Conservation (phyloP, 1,284 basidiomycete species). For the Pyrrhoderma lamaoense region DNA sequence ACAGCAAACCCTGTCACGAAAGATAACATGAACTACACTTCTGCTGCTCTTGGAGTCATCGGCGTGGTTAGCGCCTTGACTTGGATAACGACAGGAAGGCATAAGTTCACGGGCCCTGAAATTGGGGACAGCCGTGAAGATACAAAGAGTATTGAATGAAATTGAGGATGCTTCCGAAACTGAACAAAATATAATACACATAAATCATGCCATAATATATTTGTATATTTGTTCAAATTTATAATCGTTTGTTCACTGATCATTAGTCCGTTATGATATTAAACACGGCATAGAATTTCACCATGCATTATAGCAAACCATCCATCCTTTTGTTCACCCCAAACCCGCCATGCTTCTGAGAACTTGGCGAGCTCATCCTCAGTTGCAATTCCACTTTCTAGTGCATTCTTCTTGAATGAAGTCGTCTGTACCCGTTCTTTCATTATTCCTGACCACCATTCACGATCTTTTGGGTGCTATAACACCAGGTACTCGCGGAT, state of each 20-base stretch:
- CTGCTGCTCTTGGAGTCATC: constrained; percentile 16
- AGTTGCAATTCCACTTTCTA: constrained; percentile 26
- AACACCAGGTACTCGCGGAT: constrained; percentile 30
- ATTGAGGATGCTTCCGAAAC: too few species aligned
- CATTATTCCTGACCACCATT: constrained; percentile 31
- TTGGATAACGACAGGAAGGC: constrained; percentile 14
- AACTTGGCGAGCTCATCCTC: constrained; percentile 24
- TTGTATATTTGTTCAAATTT: too few species aligned
- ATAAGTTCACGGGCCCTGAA: constrained; percentile 14
- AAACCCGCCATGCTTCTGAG: constrained; percentile 26
- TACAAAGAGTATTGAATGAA: too few species aligned
- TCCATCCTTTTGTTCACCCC: constrained; percentile 29
- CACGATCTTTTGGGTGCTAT: constrained; percentile 29
- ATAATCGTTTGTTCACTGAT: not conserved
- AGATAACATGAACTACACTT: constrained; percentile 19
- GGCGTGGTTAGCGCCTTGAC: constrained; percentile 13
- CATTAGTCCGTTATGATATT: constrained; percentile 18
- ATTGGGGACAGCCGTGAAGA: not conserved
- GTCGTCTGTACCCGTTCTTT: constrained; percentile 30
- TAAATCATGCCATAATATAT: too few species aligned
- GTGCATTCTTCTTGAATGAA: constrained; percentile 25
- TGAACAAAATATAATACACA: too few species aligned
- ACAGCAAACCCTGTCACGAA: constrained; percentile 13
- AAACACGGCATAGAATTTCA: constrained; percentile 27
- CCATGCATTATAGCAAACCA: constrained; percentile 31